A percentile compares a stretch with the other conserved stretches of the same genome.
Evolutionary conservation across 805 yeast species (phyloP).

Genomic region (Spathaspora gorwiae): DNA sequence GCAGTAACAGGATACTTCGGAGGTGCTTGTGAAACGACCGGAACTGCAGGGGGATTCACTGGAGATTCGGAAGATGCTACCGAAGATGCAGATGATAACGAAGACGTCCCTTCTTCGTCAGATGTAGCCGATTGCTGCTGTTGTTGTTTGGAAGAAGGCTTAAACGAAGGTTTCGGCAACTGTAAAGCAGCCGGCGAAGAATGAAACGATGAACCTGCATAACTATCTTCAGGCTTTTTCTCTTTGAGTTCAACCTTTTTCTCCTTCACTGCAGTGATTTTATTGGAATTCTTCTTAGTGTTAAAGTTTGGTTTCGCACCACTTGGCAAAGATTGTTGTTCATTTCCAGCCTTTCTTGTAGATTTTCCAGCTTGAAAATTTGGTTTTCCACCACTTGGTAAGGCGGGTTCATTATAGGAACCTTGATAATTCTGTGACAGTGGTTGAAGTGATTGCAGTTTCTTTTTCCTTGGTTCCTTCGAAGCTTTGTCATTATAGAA

Average conservation of each 20-base stretch:
- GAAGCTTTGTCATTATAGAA: slow-evolving; percentile 13
- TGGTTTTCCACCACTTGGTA: slow-evolving; percentile 2
- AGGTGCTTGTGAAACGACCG: slow-evolving; percentile 1
- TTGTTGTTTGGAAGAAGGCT: slow-evolving; percentile 19
- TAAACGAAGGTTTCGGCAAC: slow-evolving; percentile 53
- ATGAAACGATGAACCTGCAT: slow-evolving; percentile 56
- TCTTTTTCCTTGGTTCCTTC: slow-evolving; percentile 6
- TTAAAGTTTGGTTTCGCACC: slow-evolving; percentile 24
- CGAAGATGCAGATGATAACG: slow-evolving; percentile 10
- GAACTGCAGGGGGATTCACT: slow-evolving; percentile 1
- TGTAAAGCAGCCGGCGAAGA: slow-evolving; percentile 53
- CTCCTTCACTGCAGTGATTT: slow-evolving; percentile 7
- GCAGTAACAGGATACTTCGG: slow-evolving; percentile 28
- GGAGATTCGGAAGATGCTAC: slow-evolving; percentile 3
- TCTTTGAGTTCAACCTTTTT: slow-evolving; percentile 8
- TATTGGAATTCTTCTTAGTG: slow-evolving; percentile 5
- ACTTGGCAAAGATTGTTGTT: slow-evolving; percentile 19
- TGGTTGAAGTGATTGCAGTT: background rate
- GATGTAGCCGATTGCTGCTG: slow-evolving; percentile 2
- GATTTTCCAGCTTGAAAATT: slow-evolving; percentile 7
- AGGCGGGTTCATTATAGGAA: background rate
- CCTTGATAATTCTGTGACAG: background rate
- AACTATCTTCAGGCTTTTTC: slow-evolving; percentile 26
- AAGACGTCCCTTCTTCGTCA: slow-evolving; percentile 1
- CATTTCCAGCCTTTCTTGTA: background rate